Evolutionary conservation across 2,329 filamentous ascomycete species (phyloP), one percentile per base, ranked within the genome.

Genomic region (Alternaria viburni): DNA sequence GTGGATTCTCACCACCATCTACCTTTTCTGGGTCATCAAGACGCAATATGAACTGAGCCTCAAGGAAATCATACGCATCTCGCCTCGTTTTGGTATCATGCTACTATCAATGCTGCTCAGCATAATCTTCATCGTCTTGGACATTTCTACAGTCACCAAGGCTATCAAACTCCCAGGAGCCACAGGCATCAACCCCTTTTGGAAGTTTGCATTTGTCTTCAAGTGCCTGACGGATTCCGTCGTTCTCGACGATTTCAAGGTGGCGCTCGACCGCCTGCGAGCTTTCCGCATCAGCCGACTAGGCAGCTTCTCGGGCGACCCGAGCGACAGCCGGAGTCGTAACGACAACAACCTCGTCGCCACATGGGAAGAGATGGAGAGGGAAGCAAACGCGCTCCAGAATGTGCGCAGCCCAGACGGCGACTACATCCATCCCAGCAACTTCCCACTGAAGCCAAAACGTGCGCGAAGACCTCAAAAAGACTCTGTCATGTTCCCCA

Each of bases 211-310:
- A 0, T 87, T 89, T 49, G 85, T 90, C 21, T 90, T 89, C 82
- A 90, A 90, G 77, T 90, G 89, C 64, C 82, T 90, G 50, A 89
- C 88, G 19, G 89, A 91, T 71, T 88, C 86, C 0, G 87, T 91
- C 55, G 85, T 91, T 55, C 84, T 91, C 11, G 89, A 91, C 70
- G 89, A 91, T 69, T 91, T 91, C 83, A 90, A 90, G 71, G 89
- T 88, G 4, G 83, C 83, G 0, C 74, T 85, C 23, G 83, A 85
- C 62, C 78, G 81, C 6, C 69, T 85, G 46, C 78, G 81, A 62
- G 76, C 80, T n/a, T 80, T 83, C 71, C 81, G 81, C 52, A 77
- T 85, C 45, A 78, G 79, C 21, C 77, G 79, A 12, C 51, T 81
- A 19, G 78, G 77, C 19, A 80, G 77, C 60, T 79, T 78, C 36